Evolutionary conservation across 768 basidiomycete genomes (phyloP).

Genomic region (Xanthoconium purpureum): DNA sequence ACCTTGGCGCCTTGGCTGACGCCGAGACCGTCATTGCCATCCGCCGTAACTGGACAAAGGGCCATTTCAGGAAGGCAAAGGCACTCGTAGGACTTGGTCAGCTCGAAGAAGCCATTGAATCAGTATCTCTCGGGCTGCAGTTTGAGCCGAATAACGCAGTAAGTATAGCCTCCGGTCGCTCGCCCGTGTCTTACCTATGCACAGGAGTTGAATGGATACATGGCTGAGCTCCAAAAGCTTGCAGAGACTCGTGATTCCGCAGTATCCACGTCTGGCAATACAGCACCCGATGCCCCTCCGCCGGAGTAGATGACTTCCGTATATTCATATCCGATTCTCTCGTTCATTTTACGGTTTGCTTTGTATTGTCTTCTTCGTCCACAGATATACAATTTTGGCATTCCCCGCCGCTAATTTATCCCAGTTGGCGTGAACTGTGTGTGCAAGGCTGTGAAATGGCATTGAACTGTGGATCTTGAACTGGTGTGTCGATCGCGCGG

Average conservation of each 20-base stretch:
- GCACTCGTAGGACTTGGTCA: constrained; percentile 73
- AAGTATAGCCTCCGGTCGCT: constrained; percentile 10
- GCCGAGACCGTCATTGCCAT: constrained; percentile 87
- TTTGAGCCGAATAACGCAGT: constrained; percentile 74
- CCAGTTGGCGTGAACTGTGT: neutral
- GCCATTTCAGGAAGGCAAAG: constrained; percentile 91
- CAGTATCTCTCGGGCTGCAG: constrained; percentile 77
- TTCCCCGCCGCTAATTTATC: neutral
- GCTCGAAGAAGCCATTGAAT: constrained; percentile 74
- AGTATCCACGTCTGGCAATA: neutral
- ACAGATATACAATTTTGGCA: constrained; percentile 1
- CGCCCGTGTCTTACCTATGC: constrained; percentile 6
- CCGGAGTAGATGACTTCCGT: constrained; percentile 11
- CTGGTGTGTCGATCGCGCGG: neutral
- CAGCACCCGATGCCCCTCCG: neutral
- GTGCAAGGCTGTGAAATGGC: neutral
- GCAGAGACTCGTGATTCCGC: constrained; percentile 10
- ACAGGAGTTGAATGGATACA: constrained; percentile 33
- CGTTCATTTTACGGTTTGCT: neutral
- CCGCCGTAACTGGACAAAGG: constrained; percentile 90
- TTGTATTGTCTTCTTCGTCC: constrained; percentile 3
- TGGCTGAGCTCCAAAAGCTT: constrained; percentile 30
- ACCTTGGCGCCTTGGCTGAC: constrained; percentile 75
- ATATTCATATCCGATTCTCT: neutral
- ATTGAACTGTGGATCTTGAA: neutral